phyloP scores from a whole-genome alignment of 768 basidiomycete genomes.

The Tephrocybe sp. region DNA sequence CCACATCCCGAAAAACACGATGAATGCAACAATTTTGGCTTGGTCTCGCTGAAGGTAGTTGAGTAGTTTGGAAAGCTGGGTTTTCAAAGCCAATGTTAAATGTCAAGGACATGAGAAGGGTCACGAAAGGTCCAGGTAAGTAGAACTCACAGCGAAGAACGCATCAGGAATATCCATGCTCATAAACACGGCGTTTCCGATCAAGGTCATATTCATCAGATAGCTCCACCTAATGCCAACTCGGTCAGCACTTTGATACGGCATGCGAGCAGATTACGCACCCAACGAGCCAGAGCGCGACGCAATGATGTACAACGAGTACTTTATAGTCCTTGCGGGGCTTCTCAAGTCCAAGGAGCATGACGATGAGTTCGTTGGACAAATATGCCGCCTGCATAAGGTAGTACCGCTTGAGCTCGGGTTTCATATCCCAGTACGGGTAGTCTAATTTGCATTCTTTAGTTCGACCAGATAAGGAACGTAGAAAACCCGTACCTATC shows the following conservation, averaged over 20 bases:
- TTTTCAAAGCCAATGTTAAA: too few species aligned
- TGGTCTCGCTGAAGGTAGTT: conserved; percentile 79
- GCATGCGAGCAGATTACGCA: conserved; percentile 33
- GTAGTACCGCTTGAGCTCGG: conserved; percentile 87
- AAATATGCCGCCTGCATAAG: conserved; percentile 92
- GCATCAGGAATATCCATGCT: conserved; percentile 97
- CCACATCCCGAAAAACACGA: conserved; percentile 48
- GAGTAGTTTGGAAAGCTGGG: conserved; percentile 76
- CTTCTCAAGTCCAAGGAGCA: conserved; percentile 85
- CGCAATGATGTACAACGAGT: conserved; percentile 85
- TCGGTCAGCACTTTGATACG: background rate
- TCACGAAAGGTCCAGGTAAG: background rate
- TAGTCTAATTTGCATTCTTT: conserved; percentile 50
- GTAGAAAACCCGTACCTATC: conserved; percentile 49
- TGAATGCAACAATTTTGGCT: conserved; percentile 62
- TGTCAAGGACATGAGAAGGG: background rate
- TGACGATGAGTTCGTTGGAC: conserved; percentile 88
- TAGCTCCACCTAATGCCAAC: conserved; percentile 72
- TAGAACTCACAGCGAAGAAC: conserved; percentile 68
- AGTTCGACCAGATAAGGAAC: background rate
- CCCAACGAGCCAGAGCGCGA: conserved; percentile 94
- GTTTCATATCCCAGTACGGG: conserved; percentile 86
- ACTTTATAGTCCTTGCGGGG: conserved; percentile 90
- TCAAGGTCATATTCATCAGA: conserved; percentile 72
- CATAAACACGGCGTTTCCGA: conserved; percentile 89